Percentiles rank a stretch among this genome's conserved stretches.
Evolutionary conservation across 2,329 filamentous ascomycete species (phyloP).

Genomic region (Scleromitrula shiraiana): DNA sequence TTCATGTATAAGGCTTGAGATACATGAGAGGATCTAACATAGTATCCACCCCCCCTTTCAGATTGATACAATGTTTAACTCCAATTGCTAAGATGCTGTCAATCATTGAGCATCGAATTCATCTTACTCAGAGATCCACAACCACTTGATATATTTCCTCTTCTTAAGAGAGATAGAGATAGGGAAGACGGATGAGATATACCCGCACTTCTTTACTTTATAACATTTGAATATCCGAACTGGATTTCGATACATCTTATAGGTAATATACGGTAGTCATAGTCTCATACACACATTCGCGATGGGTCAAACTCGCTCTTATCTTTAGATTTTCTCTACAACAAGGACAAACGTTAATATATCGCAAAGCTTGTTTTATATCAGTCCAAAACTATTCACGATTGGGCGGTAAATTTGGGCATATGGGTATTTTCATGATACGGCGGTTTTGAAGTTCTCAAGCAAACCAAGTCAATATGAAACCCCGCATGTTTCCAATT

Average conservation of each 20-base stretch:
- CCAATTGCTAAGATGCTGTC: too few relatives aligned
- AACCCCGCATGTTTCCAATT: slow-evolving; percentile 2
- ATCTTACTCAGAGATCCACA: too few relatives aligned
- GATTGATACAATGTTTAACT: too few relatives aligned
- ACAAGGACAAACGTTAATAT: not conserved
- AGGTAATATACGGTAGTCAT: too few relatives aligned
- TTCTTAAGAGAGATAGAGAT: too few relatives aligned
- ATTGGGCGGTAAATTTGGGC: not conserved
- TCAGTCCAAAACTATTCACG: not conserved
- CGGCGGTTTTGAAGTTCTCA: not conserved
- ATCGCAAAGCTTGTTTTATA: not conserved
- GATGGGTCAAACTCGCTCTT: not conserved
- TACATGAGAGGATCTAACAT: too few relatives aligned
- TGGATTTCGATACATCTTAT: too few relatives aligned
- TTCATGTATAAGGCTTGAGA: too few relatives aligned
- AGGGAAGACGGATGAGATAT: not conserved
- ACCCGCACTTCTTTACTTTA: not conserved
- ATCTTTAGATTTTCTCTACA: not conserved
- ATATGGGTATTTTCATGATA: not conserved
- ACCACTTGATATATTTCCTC: too few relatives aligned
- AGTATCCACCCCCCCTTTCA: too few relatives aligned
- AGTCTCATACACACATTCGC: too few relatives aligned
- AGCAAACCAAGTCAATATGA: not conserved
- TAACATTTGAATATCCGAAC: not conserved
- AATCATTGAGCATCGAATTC: too few relatives aligned